A percentile compares a stretch with the other conserved stretches of the same genome.
phyloP scores from a whole-genome alignment of 164 flowering plant species.

The Vitis amurensis region DNA sequence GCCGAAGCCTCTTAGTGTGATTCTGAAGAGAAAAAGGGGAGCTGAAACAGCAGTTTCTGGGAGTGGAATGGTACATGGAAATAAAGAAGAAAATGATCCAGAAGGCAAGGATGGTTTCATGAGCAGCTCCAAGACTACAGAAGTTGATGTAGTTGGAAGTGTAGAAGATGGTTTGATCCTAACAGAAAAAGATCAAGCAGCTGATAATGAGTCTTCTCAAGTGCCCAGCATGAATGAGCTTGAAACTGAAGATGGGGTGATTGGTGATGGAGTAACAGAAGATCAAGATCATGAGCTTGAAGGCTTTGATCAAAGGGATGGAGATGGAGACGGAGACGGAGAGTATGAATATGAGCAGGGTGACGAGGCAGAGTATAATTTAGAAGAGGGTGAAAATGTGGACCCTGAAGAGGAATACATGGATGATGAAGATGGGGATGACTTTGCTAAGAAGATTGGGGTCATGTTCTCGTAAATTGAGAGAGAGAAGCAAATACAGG shows the following conservation, averaged over 20 bases:
- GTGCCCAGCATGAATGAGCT: conserved; percentile 19
- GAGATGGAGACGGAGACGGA: conserved; percentile 52
- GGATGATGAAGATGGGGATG: conserved; percentile 79
- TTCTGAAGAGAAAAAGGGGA: conserved; percentile 78
- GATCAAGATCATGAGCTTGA: conserved; percentile 49
- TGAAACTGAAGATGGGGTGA: conserved; percentile 45
- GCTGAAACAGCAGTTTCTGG: conserved; percentile 28
- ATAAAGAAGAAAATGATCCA: conserved; percentile 22
- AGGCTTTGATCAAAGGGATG: conserved; percentile 52
- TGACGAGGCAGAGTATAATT: conserved; percentile 51
- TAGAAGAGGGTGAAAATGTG: conserved; percentile 61
- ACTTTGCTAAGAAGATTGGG: conserved; percentile 80
- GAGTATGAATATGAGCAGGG: conserved; percentile 50
- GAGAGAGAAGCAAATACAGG: too few species aligned
- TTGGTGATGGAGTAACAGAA: conserved; percentile 31
- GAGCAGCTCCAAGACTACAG: conserved; percentile 6
- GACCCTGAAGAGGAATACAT: conserved; percentile 58
- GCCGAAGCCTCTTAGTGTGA: conserved; percentile 77
- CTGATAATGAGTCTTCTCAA: conserved; percentile 28
- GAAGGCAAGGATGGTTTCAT: conserved; percentile 12
- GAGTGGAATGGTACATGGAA: conserved; percentile 15
- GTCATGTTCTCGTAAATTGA: conserved; percentile 31
- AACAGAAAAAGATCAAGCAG: conserved; percentile 17
- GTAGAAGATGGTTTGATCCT: conserved; percentile 18
- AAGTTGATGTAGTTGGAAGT: conserved; percentile 9